phyloP scores from a whole-genome alignment of 2,329 filamentous ascomycete species.

The Apiospora arundinis region DNA sequence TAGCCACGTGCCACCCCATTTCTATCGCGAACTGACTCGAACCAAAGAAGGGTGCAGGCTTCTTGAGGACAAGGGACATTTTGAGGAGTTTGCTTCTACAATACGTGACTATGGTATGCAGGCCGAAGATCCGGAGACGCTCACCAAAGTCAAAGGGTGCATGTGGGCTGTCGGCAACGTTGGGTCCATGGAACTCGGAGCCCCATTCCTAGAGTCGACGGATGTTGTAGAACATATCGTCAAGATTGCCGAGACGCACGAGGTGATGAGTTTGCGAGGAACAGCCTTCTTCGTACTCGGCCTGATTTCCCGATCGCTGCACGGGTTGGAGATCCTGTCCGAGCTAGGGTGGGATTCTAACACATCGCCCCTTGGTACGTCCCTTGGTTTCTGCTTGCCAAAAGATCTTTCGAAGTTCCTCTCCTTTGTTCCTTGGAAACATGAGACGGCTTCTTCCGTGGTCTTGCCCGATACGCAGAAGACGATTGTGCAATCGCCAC shows the following conservation, averaged over 20 bases:
- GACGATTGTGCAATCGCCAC: slow-evolving; percentile 55
- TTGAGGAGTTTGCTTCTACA: slow-evolving; percentile 88
- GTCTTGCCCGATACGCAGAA: slow-evolving; percentile 57
- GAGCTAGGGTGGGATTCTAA: slow-evolving; percentile 94
- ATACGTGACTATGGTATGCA: slow-evolving; percentile 89
- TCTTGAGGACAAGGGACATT: slow-evolving; percentile 91
- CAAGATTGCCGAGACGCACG: slow-evolving; percentile 83
- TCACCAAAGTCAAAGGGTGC: slow-evolving; percentile 95
- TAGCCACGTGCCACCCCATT: slow-evolving; percentile 87
- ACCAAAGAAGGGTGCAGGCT: slow-evolving; percentile 92
- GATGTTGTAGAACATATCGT: slow-evolving; percentile 90
- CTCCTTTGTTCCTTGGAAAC: slow-evolving; percentile 68
- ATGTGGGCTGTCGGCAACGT: slow-evolving; percentile 98
- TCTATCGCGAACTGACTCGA: slow-evolving; percentile 92
- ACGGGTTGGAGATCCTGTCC: slow-evolving; percentile 89
- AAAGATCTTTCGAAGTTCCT: slow-evolving; percentile 79
- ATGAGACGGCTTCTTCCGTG: slow-evolving; percentile 55
- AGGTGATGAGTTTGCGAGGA: slow-evolving; percentile 90
- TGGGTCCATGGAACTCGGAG: slow-evolving; percentile 96
- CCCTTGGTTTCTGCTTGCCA: slow-evolving; percentile 87
- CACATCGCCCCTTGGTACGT: slow-evolving; percentile 80
- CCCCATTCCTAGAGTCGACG: slow-evolving; percentile 88
- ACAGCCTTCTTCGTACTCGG: slow-evolving; percentile 97
- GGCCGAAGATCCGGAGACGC: slow-evolving; percentile 80
- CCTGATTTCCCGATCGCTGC: slow-evolving; percentile 87